A percentile compares a stretch with the other conserved stretches of the same genome.
These are phyloP conservation scores for Botrytis deweyae DNA, from an alignment of 2,329 filamentous ascomycete genomes.

Conservation along the genomic window DNA sequence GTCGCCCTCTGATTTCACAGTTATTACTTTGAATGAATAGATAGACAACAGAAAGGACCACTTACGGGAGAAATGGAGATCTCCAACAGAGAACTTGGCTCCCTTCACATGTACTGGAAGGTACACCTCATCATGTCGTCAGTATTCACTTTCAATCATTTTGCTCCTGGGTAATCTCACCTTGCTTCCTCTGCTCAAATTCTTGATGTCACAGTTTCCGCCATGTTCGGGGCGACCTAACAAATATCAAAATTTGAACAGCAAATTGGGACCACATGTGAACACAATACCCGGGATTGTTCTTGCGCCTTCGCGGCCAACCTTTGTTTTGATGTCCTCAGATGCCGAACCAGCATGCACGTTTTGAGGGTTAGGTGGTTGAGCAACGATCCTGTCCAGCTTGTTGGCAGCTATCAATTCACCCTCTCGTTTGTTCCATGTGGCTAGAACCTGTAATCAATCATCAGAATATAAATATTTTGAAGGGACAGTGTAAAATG, in stretches of 20 bases:
- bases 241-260: constrained; percentile 10
- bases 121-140: constrained; percentile 65
- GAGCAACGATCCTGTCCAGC: constrained; percentile 69
- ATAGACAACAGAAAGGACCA: neutral
- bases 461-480: neutral
- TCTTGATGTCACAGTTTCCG: constrained; percentile 91
- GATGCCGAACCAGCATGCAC: constrained; percentile 69
- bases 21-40: neutral
- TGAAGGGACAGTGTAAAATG: neutral
- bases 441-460: constrained; percentile 56
- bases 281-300: constrained; percentile 67
- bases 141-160: neutral
- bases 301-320: constrained; percentile 75
- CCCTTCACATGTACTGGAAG: constrained; percentile 83
- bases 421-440: constrained; percentile 81
- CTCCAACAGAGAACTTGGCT: constrained; percentile 87
- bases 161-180: neutral
- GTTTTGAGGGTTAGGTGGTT: constrained; percentile 70
- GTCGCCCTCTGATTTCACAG: constrained; percentile 74
- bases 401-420: constrained; percentile 72
- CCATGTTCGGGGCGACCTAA: constrained; percentile 48
- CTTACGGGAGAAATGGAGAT: constrained; percentile 57
- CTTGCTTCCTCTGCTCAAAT: constrained; percentile 65
- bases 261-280: neutral
- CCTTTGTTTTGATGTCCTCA: constrained; percentile 58